Base-by-base conservation (phyloP, 1,284 basidiomycete species). In the Apiotrichum montevideense region DNA sequence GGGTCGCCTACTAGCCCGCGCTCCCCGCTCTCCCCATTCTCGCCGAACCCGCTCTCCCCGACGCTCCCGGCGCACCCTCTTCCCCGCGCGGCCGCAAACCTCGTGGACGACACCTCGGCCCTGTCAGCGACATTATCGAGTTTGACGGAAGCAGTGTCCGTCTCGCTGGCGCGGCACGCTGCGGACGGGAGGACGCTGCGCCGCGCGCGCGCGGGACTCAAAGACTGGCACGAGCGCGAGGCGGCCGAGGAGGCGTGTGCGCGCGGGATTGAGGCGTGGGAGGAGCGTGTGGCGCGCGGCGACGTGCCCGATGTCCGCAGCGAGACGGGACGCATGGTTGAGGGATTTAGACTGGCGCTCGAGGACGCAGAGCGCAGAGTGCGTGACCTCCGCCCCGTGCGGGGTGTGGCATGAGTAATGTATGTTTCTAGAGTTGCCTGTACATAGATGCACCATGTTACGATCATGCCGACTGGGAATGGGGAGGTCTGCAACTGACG, bases 281-380 rank as follows among this genome's bases (percentile, higher is more conserved):
- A 62, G 57, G 48, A 39, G 32, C 51, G 48, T 3, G 44, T 47
- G n/a, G 51, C 4, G 1, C 15, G 11, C 1, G 57, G 57, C 13
- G 21, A 43, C 2, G 37, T 34, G 34, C 52, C 49, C 3, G 49
- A 54, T 11, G 57, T 42, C 29, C 33, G 46, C 6, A 45, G 9
- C 11, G 50, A 52, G 29, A 37, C 54, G 15, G 46, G 11, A 13
- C 29, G 13, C 15, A 34, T 62, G n/a, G 34, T 62, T 11, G 7
- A 29, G 9, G 63, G 59, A 13, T 62, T 64, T 41, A 50, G 53
- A n/a, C 52, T 37, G 46, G 49, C 51, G 42, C 51, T 64, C 15
- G 52, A 55, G 14, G 47, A 2, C 11, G 40, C 49, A 6, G 35
- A 35, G 35, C 13, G 35, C 34, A n/a, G 14, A 4, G 47, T 49